A percentile compares a stretch with the other conserved stretches of the same genome.
phyloP scores from a whole-genome alignment of 1,284 basidiomycete genomes.

The Ganoderma leucocontextum region DNA sequence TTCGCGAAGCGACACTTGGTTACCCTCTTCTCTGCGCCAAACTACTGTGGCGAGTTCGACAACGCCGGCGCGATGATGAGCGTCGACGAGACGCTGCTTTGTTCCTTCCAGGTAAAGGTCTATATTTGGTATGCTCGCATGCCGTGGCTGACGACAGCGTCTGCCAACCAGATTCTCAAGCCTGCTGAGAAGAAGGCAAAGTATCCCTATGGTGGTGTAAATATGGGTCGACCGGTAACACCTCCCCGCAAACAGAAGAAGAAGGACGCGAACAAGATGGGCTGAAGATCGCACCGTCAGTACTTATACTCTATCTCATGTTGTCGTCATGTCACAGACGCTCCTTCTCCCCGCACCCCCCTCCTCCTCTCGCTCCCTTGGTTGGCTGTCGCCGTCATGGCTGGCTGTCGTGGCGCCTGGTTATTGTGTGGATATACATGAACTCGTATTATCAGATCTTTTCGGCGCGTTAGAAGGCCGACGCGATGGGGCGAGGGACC shows the following conservation, averaged over 20 bases:
- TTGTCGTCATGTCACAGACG: constrained; percentile 38
- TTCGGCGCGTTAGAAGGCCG: constrained; percentile 25
- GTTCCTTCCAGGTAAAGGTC: constrained; percentile 93
- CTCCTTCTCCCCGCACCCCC: constrained; percentile 26
- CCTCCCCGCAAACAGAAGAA: constrained; percentile 89
- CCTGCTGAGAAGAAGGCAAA: constrained; percentile 99
- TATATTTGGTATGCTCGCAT: constrained; percentile 5
- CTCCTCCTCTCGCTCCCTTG: constrained; percentile 21
- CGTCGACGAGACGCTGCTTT: constrained; percentile 96
- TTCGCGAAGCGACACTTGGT: constrained; percentile 98
- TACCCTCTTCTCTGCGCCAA: constrained; percentile 97
- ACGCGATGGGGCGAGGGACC: constrained; percentile 20
- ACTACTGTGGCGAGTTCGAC: constrained; percentile 99
- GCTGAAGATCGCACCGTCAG: constrained; percentile 50
- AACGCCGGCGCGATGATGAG: constrained; percentile 99
- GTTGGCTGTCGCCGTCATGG: constrained; percentile 33
- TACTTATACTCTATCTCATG: constrained; percentile 35
- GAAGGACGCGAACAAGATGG: constrained; percentile 79
- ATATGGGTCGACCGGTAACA: constrained; percentile 80
- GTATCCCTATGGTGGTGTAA: constrained; percentile 86
- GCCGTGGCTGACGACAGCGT: constrained; percentile 7
- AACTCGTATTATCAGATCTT: constrained; percentile 28
- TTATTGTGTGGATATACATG: constrained; percentile 35
- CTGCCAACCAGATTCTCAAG: constrained; percentile 79
- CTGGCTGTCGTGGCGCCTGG: constrained; percentile 25